Conservation (phyloP, 371 early-diverging fungal genomes). For the Saksenaea vasiformis region DNA sequence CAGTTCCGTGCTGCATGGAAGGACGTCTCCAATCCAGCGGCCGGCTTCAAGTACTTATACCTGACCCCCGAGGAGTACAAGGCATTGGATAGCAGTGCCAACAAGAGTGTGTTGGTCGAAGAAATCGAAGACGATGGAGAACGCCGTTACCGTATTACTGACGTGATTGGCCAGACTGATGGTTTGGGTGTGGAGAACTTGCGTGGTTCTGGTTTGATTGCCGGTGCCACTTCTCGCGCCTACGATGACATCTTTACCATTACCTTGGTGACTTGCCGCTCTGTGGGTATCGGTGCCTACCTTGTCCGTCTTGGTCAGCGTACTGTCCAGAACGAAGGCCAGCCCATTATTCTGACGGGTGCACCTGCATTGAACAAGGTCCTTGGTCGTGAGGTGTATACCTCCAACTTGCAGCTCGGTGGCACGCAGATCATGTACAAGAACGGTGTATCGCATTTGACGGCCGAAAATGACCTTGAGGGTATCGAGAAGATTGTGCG, state of each 20-base stretch:
- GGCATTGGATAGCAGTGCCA: slow-evolving; percentile 54
- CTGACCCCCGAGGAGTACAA: slow-evolving; percentile 76
- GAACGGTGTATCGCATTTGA: slow-evolving; percentile 97
- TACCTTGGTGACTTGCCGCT: slow-evolving; percentile 96
- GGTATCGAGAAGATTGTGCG: slow-evolving; percentile 89
- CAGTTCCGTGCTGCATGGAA: slow-evolving; percentile 90
- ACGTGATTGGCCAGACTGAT: slow-evolving; percentile 88
- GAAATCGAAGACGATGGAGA: slow-evolving; percentile 74
- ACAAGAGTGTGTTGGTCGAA: slow-evolving; percentile 69
- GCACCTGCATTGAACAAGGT: slow-evolving; percentile 98
- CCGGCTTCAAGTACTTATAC: slow-evolving; percentile 94
- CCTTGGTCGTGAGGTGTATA: slow-evolving; percentile 97
- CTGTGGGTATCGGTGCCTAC: slow-evolving; percentile 99
- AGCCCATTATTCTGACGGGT: slow-evolving; percentile 98
- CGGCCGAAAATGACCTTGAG: slow-evolving; percentile 93
- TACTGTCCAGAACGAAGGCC: slow-evolving; percentile 95
- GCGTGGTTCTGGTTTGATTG: slow-evolving; percentile 97
- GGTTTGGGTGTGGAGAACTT: slow-evolving; percentile 99
- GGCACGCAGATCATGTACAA: slow-evolving; percentile 99
- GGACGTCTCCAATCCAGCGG: slow-evolving; percentile 74
- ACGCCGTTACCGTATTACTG: slow-evolving; percentile 81
- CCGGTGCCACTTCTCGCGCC: slow-evolving; percentile 95
- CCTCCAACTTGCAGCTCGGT: slow-evolving; percentile 97
- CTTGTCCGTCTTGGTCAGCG: slow-evolving; percentile 98
- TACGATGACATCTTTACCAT: slow-evolving; percentile 98